Percentiles rank a stretch among this genome's conserved stretches.
Evolutionary conservation across 1,284 basidiomycete genomes (phyloP).

Genomic region (Lentinus polychrous): DNA sequence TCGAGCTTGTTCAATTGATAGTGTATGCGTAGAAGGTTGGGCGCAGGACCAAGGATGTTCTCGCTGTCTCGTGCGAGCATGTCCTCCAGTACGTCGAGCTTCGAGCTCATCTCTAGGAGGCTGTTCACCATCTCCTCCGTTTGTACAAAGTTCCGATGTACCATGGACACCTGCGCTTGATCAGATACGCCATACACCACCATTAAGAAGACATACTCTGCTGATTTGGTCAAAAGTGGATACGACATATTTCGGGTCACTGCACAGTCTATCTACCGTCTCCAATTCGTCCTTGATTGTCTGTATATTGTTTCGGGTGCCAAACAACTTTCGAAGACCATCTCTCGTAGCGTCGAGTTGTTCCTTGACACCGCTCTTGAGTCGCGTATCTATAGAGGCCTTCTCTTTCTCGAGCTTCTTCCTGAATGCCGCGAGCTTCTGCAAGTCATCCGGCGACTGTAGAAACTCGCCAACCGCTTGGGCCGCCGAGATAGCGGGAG

Average conservation of each 20-base stretch:
- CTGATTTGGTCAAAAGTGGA: conserved; percentile 90
- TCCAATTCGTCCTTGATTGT: conserved; percentile 91
- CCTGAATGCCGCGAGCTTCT: conserved; percentile 83
- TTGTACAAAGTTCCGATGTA: conserved; percentile 92
- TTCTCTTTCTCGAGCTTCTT: conserved; percentile 98
- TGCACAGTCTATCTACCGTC: conserved; percentile 74
- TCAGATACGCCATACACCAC: background rate
- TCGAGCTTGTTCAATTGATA: conserved; percentile 88
- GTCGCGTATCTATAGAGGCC: conserved; percentile 87
- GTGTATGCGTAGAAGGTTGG: conserved; percentile 87
- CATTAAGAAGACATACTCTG: conserved; percentile 47
- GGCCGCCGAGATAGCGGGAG: conserved; percentile 57
- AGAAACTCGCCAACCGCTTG: conserved; percentile 83
- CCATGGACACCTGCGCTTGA: conserved; percentile 74
- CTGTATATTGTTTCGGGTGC: conserved; percentile 80
- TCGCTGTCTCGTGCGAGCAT: conserved; percentile 73
- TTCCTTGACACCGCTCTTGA: conserved; percentile 90
- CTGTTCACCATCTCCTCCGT: conserved; percentile 95
- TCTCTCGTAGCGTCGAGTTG: conserved; percentile 90
- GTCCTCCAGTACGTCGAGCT: conserved; percentile 73
- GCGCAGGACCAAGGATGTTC: conserved; percentile 76
- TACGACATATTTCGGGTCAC: conserved; percentile 66
- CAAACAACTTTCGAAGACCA: conserved; percentile 80
- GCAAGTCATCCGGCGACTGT: conserved; percentile 90
- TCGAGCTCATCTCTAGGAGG: conserved; percentile 82